Percentiles rank a stretch among this genome's conserved stretches.
Evolutionary conservation across 106 monocot species (phyloP).

Genomic region (Narthecium ossifragum): DNA sequence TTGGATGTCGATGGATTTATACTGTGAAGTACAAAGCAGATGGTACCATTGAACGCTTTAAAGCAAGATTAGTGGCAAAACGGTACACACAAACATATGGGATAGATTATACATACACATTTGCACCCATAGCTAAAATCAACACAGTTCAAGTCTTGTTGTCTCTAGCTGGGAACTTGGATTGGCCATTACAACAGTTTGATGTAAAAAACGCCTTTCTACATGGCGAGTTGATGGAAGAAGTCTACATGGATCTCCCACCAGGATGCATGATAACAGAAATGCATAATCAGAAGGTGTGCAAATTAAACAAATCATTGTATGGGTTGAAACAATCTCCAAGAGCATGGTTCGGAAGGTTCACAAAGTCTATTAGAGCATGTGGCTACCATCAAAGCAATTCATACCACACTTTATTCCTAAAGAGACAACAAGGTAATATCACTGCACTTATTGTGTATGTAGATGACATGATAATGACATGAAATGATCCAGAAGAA

Average conservation of each 20-base stretch:
- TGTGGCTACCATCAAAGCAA: constrained; percentile 15
- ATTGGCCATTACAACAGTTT: constrained; percentile 13
- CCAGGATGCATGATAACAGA: constrained; percentile 7
- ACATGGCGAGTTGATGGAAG: neutral
- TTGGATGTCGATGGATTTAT: constrained; percentile 6
- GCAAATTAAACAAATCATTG: constrained; percentile 12
- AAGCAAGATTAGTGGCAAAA: neutral
- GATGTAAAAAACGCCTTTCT: constrained; percentile 10
- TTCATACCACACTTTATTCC: constrained; percentile 16
- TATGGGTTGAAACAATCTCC: constrained; percentile 18
- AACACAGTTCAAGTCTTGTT: constrained; percentile 8
- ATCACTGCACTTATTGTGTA: constrained; percentile 5
- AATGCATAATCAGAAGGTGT: neutral
- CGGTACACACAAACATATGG: neutral
- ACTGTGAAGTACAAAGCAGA: constrained; percentile 13
- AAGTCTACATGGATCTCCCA: constrained; percentile 5
- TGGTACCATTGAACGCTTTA: constrained; percentile 9
- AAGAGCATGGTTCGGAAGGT: constrained; percentile 13
- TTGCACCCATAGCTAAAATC: constrained; percentile 9
- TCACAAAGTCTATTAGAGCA: constrained; percentile 9
- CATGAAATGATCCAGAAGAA: constrained; percentile 8
- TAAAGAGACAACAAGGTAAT: constrained; percentile 6
- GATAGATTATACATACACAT: constrained; percentile 6
- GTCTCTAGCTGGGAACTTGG: constrained; percentile 4
- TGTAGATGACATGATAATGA: constrained; percentile 13